Percentiles rank a stretch among this genome's conserved stretches.
phyloP scores from a whole-genome alignment of 306 rosid species.

The Fagus sylvatica region DNA sequence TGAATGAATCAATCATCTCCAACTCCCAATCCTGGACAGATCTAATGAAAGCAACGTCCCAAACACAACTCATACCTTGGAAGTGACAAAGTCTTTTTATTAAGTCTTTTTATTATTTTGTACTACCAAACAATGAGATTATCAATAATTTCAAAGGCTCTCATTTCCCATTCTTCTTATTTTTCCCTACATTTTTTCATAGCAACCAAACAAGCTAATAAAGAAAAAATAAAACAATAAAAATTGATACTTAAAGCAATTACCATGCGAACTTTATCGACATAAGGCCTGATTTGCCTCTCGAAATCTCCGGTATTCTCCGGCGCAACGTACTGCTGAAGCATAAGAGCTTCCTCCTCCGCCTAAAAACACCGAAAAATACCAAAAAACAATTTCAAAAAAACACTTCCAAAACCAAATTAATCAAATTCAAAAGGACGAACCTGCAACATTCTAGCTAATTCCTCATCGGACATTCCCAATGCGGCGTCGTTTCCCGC shows the following conservation, averaged over 20 bases:
- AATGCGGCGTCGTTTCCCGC: slow-evolving; percentile 19
- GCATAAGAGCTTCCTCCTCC: slow-evolving; percentile 71
- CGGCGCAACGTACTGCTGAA: slow-evolving; percentile 49
- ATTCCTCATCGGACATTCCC: slow-evolving; percentile 63
- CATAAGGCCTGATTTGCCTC: slow-evolving; percentile 47
- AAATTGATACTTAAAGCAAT: neutral
- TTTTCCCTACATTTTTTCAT: neutral
- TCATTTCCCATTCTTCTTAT: neutral
- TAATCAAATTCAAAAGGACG: neutral
- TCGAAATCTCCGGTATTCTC: slow-evolving; percentile 41
- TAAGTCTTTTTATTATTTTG: neutral
- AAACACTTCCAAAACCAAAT: neutral
- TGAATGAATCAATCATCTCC: too few species aligned
- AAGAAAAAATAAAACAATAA: neutral
- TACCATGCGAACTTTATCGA: slow-evolving; percentile 69
- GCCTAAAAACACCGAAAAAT: slow-evolving; percentile 29
- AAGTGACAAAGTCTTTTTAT: too few species aligned
- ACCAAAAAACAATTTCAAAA: neutral
- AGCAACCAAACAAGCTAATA: neutral
- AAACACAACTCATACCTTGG: too few species aligned
- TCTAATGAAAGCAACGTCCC: too few species aligned
- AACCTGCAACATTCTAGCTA: slow-evolving; percentile 73
- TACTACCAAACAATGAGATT: neutral
- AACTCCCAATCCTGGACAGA: too few species aligned
- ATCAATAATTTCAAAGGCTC: neutral